Base-by-base conservation (phyloP, 495 filamentous ascomycete genomes). In the Talaromyces wortmannii region DNA sequence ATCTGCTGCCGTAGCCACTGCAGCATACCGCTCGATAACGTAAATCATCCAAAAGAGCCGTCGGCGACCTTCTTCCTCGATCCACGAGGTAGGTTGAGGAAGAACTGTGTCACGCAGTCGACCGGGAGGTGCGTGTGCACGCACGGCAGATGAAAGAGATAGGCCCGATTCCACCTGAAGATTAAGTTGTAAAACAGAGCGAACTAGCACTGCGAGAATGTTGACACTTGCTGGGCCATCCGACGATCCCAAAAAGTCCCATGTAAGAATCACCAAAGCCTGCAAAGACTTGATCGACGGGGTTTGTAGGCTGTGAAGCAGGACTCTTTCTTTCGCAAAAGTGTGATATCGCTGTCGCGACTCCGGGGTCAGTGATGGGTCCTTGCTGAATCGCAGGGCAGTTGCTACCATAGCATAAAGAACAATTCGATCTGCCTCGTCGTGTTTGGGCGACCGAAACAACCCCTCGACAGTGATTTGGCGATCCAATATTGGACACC, bases 11-110 rank as follows among this genome's bases (percentile, higher is more conserved):
- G 87, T 90, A 0, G 85, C 82, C 50, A 90, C 78, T 2, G 85
- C 89, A 4, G 87, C 85, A 59, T 89, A 90, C 30, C 88, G 76
- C 64, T 91, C 87, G 12, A 91, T 76, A 16, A 89, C 62, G 60
- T 89, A 91, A 42, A 90, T 79, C 83, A 87, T 87, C 87, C 87
- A 91, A 71, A 91, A 90, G 1, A 90, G 70, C 10, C 87, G 70
- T 46, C 87, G 69, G 33, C 86, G 72, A 31, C 85, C 83, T 61
- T 91, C 87, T 48, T 90, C 86, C 63, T 91, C 87, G 53, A 88
- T 83, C 63, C 84, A 90, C 56, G 85, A 83, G 51, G 79, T 81
- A 0, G 87, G 75, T 52, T 88, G 85, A 1, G 86, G 84, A 4
- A 90, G 72, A 15, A 88, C 77, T 72, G 84, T 86, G 29, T 85